These are phyloP conservation scores for Takakia lepidozioides DNA, from an alignment of 225 moss, liverwort and hornwort species.

Conservation along the genomic window DNA sequence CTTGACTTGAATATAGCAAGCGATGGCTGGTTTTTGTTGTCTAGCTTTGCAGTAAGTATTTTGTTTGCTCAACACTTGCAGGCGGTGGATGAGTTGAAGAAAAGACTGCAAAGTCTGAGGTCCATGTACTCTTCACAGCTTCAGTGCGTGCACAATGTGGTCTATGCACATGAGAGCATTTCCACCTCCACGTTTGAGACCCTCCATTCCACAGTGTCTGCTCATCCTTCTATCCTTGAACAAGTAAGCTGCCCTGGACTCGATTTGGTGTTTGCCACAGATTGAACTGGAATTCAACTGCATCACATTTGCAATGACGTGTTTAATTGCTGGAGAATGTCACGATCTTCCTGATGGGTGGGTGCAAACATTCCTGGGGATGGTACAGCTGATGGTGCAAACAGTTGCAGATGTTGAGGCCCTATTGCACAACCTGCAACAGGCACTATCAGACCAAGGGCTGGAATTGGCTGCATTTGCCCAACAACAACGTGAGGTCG, in stretches of 20 bases:
- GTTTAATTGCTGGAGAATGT: too few relatives aligned
- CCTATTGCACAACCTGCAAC: constrained; percentile 51
- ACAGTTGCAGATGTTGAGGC: constrained; percentile 65
- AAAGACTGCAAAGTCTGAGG: constrained; percentile 44
- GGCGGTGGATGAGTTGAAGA: constrained; percentile 56
- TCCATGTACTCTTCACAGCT: constrained; percentile 47
- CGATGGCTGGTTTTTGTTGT: too few relatives aligned
- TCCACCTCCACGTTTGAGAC: constrained; percentile 56
- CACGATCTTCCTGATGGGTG: too few relatives aligned
- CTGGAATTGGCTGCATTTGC: constrained; percentile 59
- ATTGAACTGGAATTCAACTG: too few relatives aligned
- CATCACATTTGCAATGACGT: too few relatives aligned
- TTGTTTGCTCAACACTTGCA: constrained; percentile 11
- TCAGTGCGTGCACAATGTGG: constrained; percentile 42
- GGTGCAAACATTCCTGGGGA: too few relatives aligned
- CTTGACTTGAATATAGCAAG: too few relatives aligned
- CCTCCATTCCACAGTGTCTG: constrained; percentile 27
- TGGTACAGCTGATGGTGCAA: constrained; percentile 56
- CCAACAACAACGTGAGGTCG: constrained; percentile 63
- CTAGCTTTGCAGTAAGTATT: background rate
- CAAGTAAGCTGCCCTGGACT: constrained; percentile 12
- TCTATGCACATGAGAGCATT: constrained; percentile 42
- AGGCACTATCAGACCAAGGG: constrained; percentile 43
- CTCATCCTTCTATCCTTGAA: constrained; percentile 33
- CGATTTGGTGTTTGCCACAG: too few relatives aligned